Evolutionary conservation across 2,329 filamentous ascomycete species (phyloP).

Genomic region (Lachnellula subtilissima): DNA sequence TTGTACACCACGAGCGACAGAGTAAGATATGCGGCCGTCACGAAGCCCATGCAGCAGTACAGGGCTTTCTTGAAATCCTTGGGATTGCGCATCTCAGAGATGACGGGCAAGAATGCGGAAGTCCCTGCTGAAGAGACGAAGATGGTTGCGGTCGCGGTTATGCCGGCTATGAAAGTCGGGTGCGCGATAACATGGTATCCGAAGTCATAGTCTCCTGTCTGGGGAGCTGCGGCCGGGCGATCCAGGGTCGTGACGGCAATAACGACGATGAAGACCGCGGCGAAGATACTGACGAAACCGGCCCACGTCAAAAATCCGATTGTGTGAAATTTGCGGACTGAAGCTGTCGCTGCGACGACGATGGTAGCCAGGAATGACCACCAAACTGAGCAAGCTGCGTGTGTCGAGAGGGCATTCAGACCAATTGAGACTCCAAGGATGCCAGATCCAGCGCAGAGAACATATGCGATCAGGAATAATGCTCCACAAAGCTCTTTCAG

Average conservation of each 20-base stretch:
- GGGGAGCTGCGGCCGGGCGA: constrained; percentile 56
- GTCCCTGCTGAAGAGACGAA: constrained; percentile 56
- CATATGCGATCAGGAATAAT: constrained; percentile 53
- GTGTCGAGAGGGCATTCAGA: constrained; percentile 54
- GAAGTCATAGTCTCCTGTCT: constrained; percentile 53
- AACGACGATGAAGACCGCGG: constrained; percentile 48
- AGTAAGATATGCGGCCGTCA: constrained; percentile 51
- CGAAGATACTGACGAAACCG: constrained; percentile 54
- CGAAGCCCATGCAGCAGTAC: constrained; percentile 53
- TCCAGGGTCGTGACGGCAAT: constrained; percentile 53
- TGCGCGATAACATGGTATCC: constrained; percentile 52
- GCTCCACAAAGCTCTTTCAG: constrained; percentile 49
- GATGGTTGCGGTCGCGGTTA: constrained; percentile 53
- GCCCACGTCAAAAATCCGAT: constrained; percentile 59
- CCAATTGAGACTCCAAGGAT: constrained; percentile 56
- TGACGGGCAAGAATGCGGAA: constrained; percentile 58
- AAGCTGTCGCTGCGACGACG: constrained; percentile 45
- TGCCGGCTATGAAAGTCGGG: constrained; percentile 54
- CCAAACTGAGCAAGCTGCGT: constrained; percentile 55
- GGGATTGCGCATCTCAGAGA: constrained; percentile 59
- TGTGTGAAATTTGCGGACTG: constrained; percentile 54
- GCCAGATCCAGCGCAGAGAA: constrained; percentile 51
- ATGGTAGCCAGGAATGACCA: constrained; percentile 50
- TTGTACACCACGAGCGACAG: constrained; percentile 51
- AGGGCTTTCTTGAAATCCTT: constrained; percentile 57